These are phyloP conservation scores for Sclerospora graminicola DNA, from an alignment of 352 stramenopile genomes.

Conservation along the genomic window DNA sequence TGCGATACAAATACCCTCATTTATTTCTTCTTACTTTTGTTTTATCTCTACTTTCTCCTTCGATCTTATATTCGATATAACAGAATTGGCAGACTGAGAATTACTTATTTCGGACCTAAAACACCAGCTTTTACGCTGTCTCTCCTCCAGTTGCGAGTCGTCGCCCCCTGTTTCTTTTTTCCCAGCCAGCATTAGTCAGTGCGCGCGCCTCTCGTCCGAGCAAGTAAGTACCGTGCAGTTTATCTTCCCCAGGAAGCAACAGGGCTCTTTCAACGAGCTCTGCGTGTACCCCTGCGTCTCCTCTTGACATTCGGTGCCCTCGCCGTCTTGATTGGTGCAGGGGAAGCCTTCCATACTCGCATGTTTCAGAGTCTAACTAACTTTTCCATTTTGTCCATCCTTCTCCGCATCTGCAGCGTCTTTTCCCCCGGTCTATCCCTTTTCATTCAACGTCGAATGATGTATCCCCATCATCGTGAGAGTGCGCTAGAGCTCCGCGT, in stretches of 20 bases:
- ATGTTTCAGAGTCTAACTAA: conserved; percentile 3
- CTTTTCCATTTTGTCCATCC: conserved; percentile 1
- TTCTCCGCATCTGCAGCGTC: conserved; percentile 4
- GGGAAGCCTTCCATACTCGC: background rate
- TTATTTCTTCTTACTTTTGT: conserved; percentile 1
- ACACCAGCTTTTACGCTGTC: conserved; percentile 10
- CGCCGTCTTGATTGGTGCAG: background rate
- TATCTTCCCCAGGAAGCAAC: background rate
- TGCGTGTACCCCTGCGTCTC: conserved; percentile 6
- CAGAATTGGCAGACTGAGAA: conserved; percentile 3
- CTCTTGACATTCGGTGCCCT: background rate
- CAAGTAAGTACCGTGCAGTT: conserved; percentile 14
- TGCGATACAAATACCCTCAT: no score
- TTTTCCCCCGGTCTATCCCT: conserved; percentile 7
- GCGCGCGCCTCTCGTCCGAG: conserved; percentile 14
- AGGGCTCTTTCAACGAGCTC: conserved; percentile 1
- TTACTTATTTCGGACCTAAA: conserved; percentile 17
- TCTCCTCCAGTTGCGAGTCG: conserved; percentile 21
- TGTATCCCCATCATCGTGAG: conserved; percentile 62
- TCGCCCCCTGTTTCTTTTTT: conserved; percentile 32
- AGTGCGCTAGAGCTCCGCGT: conserved; percentile 94
- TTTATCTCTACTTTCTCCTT: no score
- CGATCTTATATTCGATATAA: background rate
- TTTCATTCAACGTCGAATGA: conserved; percentile 17
- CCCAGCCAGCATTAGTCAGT: conserved; percentile 23